Percentiles rank a stretch among this genome's conserved stretches.
Conservation (phyloP, 306 rosid genomes). For the Dryas octopetala region DNA sequence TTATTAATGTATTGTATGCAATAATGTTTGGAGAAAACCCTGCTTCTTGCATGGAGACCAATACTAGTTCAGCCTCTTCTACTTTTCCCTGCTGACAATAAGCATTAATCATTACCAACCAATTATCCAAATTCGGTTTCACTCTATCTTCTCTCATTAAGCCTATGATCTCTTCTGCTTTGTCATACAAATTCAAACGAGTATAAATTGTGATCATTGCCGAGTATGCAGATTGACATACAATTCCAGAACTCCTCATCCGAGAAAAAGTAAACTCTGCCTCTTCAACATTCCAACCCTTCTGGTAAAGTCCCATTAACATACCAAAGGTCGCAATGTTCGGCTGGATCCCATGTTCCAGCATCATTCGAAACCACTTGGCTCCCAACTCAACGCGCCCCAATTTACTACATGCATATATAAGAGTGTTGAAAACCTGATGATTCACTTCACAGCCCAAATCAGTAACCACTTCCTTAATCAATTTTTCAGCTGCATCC, state of each 20-base stretch:
- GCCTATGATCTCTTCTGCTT: slow-evolving; percentile 60
- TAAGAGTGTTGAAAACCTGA: slow-evolving; percentile 66
- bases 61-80: slow-evolving; percentile 58
- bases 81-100: slow-evolving; percentile 85
- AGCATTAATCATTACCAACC: slow-evolving; percentile 69
- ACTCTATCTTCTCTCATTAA: slow-evolving; percentile 51
- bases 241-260: slow-evolving; percentile 56
- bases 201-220: slow-evolving; percentile 74
- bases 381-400: slow-evolving; percentile 44
- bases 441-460: slow-evolving; percentile 47
- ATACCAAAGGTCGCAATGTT: slow-evolving; percentile 72
- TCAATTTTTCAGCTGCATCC: slow-evolving; percentile 57
- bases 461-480: slow-evolving; percentile 43
- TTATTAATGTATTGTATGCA: slow-evolving; percentile 81
- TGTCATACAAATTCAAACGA: slow-evolving; percentile 55
- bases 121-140: slow-evolving; percentile 57
- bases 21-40: slow-evolving; percentile 64
- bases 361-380: slow-evolving; percentile 75
- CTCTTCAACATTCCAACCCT: slow-evolving; percentile 64
- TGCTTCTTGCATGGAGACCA: slow-evolving; percentile 51
- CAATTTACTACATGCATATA: slow-evolving; percentile 55
- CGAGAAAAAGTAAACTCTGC: slow-evolving; percentile 62
- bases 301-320: slow-evolving; percentile 78
- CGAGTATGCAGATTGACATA: slow-evolving; percentile 72
- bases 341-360: slow-evolving; percentile 53